Evolutionary conservation across 2,329 filamentous ascomycete species (phyloP), one percentile per base, ranked within the genome.

Genomic region (Cryphonectria japonica): DNA sequence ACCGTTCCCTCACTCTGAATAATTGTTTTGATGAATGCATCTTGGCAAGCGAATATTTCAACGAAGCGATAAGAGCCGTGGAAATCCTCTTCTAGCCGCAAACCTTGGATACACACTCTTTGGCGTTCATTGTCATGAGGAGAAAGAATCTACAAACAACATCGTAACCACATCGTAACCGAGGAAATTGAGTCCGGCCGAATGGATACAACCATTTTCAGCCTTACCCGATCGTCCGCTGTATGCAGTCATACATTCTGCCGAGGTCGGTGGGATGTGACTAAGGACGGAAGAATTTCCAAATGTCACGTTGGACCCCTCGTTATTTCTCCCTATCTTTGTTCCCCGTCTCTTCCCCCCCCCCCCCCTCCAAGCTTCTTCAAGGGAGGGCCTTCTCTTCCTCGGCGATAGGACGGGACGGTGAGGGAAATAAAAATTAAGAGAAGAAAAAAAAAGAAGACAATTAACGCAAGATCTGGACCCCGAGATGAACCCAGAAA

Each of bases 211-310:
- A 34, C 66, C 59, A 65, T 65, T n/a, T 62, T 70, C 69, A 71
- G 66, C 69, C 69, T 69, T 71, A 69, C 69, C 69, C 66, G 66
- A 63, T 71, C 71, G 69, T 54, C 66, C 69, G 69, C 60, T 62
- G 71, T 59, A 41, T 62, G 29, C 16, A 62, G 16, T 22, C 26
- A n/a, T 43, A 22, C 26, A 29, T n/a, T 50, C 43, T 72, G 71
- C 71, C 71, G 71, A 72, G 69, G 71, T 71, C 71, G 71, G 71
- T 69, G 50, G 66, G n/a, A 57, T 57, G 26, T 14, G 52, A 57
- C 52, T 29, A 14, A 11, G 9, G 29, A 59, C 46, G 26, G 26
- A 59, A 57, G 16, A 26, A 26, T 29, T 57, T 2, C 22, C 54
- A 57, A 29, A 29, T n/a, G 52, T 57, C 52, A 57, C 26, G 26